Evolutionary conservation across 2,329 filamentous ascomycete species (phyloP), one percentile per base, ranked within the genome.

Genomic region (Leptographium radiaticola): DNA sequence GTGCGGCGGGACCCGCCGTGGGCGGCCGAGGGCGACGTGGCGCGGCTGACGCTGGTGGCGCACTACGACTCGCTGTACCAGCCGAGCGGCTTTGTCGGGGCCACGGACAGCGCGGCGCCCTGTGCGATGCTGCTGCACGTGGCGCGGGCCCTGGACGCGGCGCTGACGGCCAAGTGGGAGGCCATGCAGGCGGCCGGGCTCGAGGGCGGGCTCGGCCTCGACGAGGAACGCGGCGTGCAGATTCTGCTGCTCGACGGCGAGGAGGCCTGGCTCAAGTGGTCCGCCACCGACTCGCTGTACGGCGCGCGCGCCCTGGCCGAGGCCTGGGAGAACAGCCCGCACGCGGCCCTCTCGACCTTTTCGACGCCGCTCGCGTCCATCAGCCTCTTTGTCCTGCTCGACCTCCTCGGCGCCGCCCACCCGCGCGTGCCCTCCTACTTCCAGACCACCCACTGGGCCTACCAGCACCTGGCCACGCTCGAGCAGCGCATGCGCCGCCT

Each of bases 121-220:
- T 97, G 91, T 67, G 93, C 93, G 0, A 89, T 97, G 76, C 75
- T 98, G 55, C 78, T 98, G 80, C 87, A 95, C 66, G 81, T 85
- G 13, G 87, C 90, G 57, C 76, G 84, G 59, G 87, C 81, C 58
- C 80, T 98, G 47, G 90, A 97, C 63, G 75, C 72, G 1, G 88
- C 87, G 2, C 70, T 97, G 65, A 87, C 84, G 34, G 77, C 76
- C 64, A 95, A 91, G 70, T 97, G 93, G 87, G 76, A 79, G 34
- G 76, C 75, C 36, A 87, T 90, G 79, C 67, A 80, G 59, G 76
- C 73, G 6, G 74, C 77, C 4, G 84, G 79, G 25, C 25, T 25
- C 6, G 71, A 76, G 46, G 68, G 63, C 7, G 74, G 72, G 2
- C 66, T 68, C 30, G 75, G 71, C 1, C 68, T 93, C 25, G 87